phyloP scores from a whole-genome alignment of 805 yeast genomes.

The Ogataea sp. region DNA sequence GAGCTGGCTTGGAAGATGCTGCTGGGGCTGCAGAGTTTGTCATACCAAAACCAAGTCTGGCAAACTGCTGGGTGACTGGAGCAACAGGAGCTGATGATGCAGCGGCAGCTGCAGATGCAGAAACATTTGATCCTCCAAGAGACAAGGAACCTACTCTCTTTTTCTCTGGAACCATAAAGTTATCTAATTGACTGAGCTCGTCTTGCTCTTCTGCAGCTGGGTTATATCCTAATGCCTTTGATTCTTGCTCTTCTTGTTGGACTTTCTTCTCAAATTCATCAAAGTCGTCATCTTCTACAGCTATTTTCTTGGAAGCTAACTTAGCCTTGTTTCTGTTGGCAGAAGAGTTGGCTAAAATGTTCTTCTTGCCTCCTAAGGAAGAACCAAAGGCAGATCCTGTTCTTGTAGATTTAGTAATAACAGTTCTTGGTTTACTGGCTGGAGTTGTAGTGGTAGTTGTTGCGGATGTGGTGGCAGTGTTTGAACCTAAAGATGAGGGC shows the following conservation, averaged over 20 bases:
- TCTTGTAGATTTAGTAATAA: constrained; percentile 19
- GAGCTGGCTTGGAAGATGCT: constrained; percentile 21
- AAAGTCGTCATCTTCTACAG: constrained; percentile 42
- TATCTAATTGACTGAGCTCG: constrained; percentile 6
- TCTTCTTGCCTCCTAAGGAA: constrained; percentile 15
- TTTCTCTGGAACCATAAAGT: constrained; percentile 9
- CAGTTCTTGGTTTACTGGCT: constrained; percentile 20
- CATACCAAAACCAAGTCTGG: constrained; percentile 89
- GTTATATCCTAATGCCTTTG: constrained; percentile 44
- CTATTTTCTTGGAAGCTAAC: constrained; percentile 49
- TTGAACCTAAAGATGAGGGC: constrained; percentile 12
- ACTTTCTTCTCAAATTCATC: constrained; percentile 71
- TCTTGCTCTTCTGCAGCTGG: constrained; percentile 23
- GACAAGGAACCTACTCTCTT: not conserved
- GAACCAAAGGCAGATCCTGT: constrained; percentile 3
- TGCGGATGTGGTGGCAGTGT: constrained; percentile 16
- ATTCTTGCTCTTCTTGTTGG: constrained; percentile 69
- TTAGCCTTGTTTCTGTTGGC: constrained; percentile 52
- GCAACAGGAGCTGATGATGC: constrained; percentile 18
- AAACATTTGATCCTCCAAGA: constrained; percentile 6
- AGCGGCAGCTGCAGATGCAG: constrained; percentile 9
- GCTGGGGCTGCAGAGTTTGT: constrained; percentile 50
- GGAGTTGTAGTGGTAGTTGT: constrained; percentile 22
- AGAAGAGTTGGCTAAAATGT: constrained; percentile 32
- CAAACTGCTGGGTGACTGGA: constrained; percentile 59